Evolutionary conservation across 768 basidiomycete genomes (phyloP), one percentile per base, ranked within the genome.

Genomic region (Boletus eberwhitei): DNA sequence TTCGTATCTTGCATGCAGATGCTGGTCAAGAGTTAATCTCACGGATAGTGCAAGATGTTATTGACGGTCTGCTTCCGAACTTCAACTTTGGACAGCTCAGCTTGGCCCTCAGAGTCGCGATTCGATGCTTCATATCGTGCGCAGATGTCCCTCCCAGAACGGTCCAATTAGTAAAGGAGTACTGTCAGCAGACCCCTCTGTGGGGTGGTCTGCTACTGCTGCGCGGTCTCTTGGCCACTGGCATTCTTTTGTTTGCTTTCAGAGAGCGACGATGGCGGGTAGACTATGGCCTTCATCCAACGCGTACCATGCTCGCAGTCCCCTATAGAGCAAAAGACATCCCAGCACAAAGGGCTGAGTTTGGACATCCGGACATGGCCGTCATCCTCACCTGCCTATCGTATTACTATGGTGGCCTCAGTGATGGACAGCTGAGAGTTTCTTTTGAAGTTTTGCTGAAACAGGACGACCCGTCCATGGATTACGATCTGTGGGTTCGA

Each of bases 401-500:
- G 0, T 75, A 75, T 42, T 75, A 75, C 36, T 73, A 76, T 26
- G 61, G 62, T 0, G 75, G 74, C 13, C 66, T 75, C 8, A 59
- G 49, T 0, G 55, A 62, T 46, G 51, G 67, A 1, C 78, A 83
- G 44, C 50, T 82, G 5, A 62, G 59, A 22, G 26, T 52, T 3
- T 72, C 67, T 31, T 76, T 83, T 24, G 62, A 73, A 19, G 61
- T 72, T 7, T 65, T 82, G 26, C 53, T 69, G 24, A 74, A 71
- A 35, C 63, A 71, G 8, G 76, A 77, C 46, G 75, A 79, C 55
- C 79, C 77, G 0, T 57, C 60, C 0, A 34, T 64, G 34, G 74
- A 76, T 46, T 83, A 82, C 55, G 64, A 72, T 22, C 53, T 52
- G 0, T 81, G 79, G 80, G 67, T 73, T 32, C 48, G 38, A 14